These are phyloP conservation scores for Ochromonas danica DNA, from an alignment of 108 stramenopile genomes.

Conservation along the genomic window DNA sequence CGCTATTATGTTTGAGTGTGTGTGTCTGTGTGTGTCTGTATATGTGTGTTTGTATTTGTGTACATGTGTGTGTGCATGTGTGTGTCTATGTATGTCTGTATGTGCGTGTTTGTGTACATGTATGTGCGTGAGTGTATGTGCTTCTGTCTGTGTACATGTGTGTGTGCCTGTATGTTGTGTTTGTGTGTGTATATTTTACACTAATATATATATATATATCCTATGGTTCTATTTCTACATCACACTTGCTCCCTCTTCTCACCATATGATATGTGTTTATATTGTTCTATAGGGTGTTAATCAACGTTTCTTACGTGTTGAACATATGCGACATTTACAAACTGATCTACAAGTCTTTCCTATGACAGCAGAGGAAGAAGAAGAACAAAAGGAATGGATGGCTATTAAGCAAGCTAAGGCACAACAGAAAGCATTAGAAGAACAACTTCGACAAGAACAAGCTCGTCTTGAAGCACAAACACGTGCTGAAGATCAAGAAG, in stretches of 20 bases:
- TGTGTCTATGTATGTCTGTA: no score
- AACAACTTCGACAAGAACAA: neutral
- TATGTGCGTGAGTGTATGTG: no score
- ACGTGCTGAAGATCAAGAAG: neutral
- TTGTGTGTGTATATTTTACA: no score
- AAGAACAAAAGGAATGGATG: conserved; percentile 30
- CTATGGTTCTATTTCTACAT: neutral
- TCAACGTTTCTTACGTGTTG: conserved; percentile 2
- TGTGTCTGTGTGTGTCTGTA: no score
- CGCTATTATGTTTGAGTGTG: no score
- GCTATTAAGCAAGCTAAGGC: neutral
- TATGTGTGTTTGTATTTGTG: no score
- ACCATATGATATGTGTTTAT: neutral
- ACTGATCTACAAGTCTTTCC: neutral
- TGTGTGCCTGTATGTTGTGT: no score
- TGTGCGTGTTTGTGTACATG: no score
- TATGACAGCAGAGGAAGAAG: neutral
- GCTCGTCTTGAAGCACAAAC: neutral
- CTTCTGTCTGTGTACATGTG: no score
- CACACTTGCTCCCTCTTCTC: neutral
- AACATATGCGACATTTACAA: conserved; percentile 6
- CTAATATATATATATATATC: neutral
- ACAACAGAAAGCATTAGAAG: neutral
- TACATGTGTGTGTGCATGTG: no score
- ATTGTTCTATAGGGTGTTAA: conserved; percentile 25